Evolutionary conservation across 495 filamentous ascomycete genomes (phyloP).

Genomic region (Chaetomium fimeti): DNA sequence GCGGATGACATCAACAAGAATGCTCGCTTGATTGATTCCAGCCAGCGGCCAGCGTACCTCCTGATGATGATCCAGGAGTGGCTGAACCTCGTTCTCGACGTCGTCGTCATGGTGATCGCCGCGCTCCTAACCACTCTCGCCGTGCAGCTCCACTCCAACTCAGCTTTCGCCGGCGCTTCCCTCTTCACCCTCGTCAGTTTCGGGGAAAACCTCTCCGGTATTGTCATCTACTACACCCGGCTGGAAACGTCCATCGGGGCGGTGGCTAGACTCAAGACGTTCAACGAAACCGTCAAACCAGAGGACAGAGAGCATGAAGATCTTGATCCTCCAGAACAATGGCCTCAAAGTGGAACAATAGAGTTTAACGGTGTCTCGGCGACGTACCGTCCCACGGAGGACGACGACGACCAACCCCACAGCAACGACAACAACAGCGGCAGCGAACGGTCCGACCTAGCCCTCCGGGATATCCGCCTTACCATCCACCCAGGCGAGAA

Average conservation of each 20-base stretch:
- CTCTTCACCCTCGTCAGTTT: conserved; percentile 33
- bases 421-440: no score
- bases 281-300: conserved; percentile 33
- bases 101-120: conserved; percentile 47
- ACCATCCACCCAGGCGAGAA: conserved; percentile 28
- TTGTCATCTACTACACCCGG: conserved; percentile 40
- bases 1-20: conserved; percentile 47
- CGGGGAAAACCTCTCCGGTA: conserved; percentile 23
- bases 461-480: conserved; percentile 25
- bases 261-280: conserved; percentile 46
- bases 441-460: conserved; percentile 11
- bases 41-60: conserved; percentile 52
- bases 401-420: conserved; percentile 1
- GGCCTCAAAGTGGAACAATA: conserved; percentile 30
- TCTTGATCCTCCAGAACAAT: conserved; percentile 26
- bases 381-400: conserved; percentile 19
- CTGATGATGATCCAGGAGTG: conserved; percentile 55
- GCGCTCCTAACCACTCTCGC: conserved; percentile 38
- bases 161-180: conserved; percentile 35
- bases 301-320: conserved; percentile 29
- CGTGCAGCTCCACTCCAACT: conserved; percentile 27
- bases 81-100: conserved; percentile 50
- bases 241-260: conserved; percentile 56
- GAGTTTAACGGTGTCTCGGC: conserved; percentile 30
- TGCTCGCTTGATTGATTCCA: conserved; percentile 52